A percentile compares a stretch with the other conserved stretches of the same genome.
These are phyloP conservation scores for Allium sativum DNA, from an alignment of 106 monocot species.

Conservation along the genomic window DNA sequence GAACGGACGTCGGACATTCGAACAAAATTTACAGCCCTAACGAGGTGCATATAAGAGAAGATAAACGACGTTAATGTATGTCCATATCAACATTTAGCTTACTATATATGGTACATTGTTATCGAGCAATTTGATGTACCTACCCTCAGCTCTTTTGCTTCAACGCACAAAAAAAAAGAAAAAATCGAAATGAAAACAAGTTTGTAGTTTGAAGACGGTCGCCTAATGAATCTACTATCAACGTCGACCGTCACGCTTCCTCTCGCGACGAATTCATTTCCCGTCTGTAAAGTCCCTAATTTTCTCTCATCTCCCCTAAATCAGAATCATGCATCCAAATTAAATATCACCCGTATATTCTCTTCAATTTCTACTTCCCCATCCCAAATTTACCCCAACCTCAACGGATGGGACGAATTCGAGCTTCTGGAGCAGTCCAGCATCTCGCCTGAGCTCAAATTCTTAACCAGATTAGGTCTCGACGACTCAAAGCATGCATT, in stretches of 20 bases:
- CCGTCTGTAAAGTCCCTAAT: neutral
- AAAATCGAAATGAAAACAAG: too few relatives aligned
- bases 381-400: constrained; percentile 11
- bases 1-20: too few relatives aligned
- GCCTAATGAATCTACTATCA: too few relatives aligned
- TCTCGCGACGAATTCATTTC: neutral
- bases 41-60: too few relatives aligned
- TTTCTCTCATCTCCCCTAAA: neutral
- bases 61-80: too few relatives aligned
- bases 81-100: too few relatives aligned
- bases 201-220: too few relatives aligned
- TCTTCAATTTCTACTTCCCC: constrained; percentile 12
- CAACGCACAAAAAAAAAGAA: too few relatives aligned
- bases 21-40: too few relatives aligned
- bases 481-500: constrained; percentile 30
- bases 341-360: constrained; percentile 2
- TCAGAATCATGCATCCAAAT: neutral
- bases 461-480: constrained; percentile 26
- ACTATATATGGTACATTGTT: too few relatives aligned
- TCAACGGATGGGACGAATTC: constrained; percentile 61
- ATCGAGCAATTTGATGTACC: too few relatives aligned
- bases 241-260: neutral
- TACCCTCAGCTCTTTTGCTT: too few relatives aligned
- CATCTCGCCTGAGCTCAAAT: constrained; percentile 4
- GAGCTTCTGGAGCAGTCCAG: constrained; percentile 12